Base-by-base conservation (phyloP, 2,329 filamentous ascomycete species). In the Alternaria conjuncta region DNA sequence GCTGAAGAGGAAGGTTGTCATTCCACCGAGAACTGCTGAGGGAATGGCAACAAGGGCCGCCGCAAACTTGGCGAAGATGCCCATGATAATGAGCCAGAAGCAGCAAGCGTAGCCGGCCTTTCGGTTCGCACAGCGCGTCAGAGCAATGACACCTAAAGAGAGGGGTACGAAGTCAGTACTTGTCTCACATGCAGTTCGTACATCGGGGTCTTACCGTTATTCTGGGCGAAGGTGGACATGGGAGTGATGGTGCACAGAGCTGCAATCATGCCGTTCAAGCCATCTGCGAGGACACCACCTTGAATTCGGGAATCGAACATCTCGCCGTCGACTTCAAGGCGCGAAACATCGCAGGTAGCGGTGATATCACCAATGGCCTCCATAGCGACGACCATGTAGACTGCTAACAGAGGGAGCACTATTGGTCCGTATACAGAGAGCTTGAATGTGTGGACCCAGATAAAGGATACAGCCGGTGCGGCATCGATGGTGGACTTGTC, bases 321-420 rank as follows among this genome's bases (percentile, higher is more conserved):
- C 54, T 84, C 81, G 68, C 92, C 92, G 23, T 91, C 87, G 54
- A 94, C 90, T 76, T 93, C 89, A 30, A 94, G 86, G 26, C 87
- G 87, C 2, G 90, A 93, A 12, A 95, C 92, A 72, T 95, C 92
- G 79, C 91, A 94, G 2, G 92, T 94, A 0, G 92, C 92, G 0
- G 91, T 92, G 72, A 94, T 91, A 68, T 93, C 91, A 36, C 92
- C 91, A 56, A 95, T 93, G 55, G 92, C 89, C 77, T 94, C 92
- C 80, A 92, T 93, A 23, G 91, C 90, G 60, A 90, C 87, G 64
- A 94, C 90, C 70, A 94, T 87, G 76, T 84, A 85, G 2, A 85
- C 82, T 2, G 83, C 82, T 25, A 95, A 78, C 21, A 94, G 76
- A 0, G 92, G 92, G 11, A 94, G 81, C 0, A 94, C 90, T 3